phyloP scores from a whole-genome alignment of 768 basidiomycete genomes.

The Lanmaoa rubissima region DNA sequence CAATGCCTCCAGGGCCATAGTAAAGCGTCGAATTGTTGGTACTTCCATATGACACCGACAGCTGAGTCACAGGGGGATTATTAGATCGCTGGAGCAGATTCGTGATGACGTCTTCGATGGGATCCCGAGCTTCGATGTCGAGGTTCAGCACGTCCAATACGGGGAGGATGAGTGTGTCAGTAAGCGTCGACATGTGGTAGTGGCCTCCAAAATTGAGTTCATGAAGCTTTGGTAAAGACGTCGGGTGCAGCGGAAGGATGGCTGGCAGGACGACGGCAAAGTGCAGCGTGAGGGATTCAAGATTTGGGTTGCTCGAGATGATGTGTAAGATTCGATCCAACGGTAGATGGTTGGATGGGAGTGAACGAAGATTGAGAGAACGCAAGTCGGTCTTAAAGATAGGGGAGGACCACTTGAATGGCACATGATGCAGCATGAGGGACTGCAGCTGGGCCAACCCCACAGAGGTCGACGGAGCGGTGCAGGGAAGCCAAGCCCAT shows the following conservation, averaged over 20 bases:
- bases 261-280: slow-evolving; percentile 59
- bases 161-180: slow-evolving; percentile 62
- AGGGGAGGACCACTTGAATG: slow-evolving; percentile 77
- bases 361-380: slow-evolving; percentile 60
- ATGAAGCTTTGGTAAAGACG: slow-evolving; percentile 53
- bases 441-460: slow-evolving; percentile 49
- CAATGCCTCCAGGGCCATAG: slow-evolving; percentile 55
- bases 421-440: slow-evolving; percentile 66
- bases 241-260: slow-evolving; percentile 58
- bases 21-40: slow-evolving; percentile 44
- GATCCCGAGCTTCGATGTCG: slow-evolving; percentile 74
- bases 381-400: slow-evolving; percentile 61
- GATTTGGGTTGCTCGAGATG: slow-evolving; percentile 52
- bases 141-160: slow-evolving; percentile 55
- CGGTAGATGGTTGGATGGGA: slow-evolving; percentile 60
- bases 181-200: slow-evolving; percentile 56
- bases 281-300: slow-evolving; percentile 58
- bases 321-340: slow-evolving; percentile 71
- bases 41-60: slow-evolving; percentile 61
- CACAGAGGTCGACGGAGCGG: slow-evolving; percentile 32
- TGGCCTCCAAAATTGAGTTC: slow-evolving; percentile 65
- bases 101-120: slow-evolving; percentile 69
- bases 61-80: slow-evolving; percentile 52
- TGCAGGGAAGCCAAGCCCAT: slow-evolving; percentile 74
- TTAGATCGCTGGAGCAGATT: slow-evolving; percentile 59